A percentile compares a stretch with the other conserved stretches of the same genome.
These are phyloP conservation scores for Globisporangium ultimum DNA, from an alignment of 352 stramenopile genomes.

Conservation along the genomic window DNA sequence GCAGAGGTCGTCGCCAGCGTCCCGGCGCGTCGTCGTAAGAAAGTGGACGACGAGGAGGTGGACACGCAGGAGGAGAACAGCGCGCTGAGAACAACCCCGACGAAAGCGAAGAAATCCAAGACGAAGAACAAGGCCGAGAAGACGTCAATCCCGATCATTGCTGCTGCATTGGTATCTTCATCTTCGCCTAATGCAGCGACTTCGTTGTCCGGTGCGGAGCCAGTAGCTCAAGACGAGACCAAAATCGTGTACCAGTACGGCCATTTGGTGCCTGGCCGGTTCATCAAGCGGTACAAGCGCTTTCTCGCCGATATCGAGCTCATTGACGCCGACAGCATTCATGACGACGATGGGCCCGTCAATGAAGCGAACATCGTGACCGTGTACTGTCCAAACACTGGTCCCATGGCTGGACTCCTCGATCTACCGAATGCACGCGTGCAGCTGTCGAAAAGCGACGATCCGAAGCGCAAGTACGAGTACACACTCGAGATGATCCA, in stretches of 20 bases:
- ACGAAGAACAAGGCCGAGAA: not conserved
- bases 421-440: slow-evolving; percentile 60
- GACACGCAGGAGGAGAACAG: not conserved
- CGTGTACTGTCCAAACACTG: slow-evolving; percentile 84
- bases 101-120: not conserved
- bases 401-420: slow-evolving; percentile 77
- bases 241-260: slow-evolving; percentile 50
- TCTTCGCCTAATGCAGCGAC: slow-evolving; percentile 11
- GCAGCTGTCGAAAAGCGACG: slow-evolving; percentile 72
- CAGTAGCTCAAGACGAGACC: not conserved
- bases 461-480: slow-evolving; percentile 78
- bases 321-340: not conserved
- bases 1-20: too few relatives aligned
- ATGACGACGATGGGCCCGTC: not conserved
- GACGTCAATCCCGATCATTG: slow-evolving; percentile 2
- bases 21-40: not conserved
- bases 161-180: not conserved
- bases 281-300: slow-evolving; percentile 78
- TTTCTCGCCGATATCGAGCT: slow-evolving; percentile 82
- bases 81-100: not conserved
- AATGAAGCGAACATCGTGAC: slow-evolving; percentile 36
- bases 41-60: not conserved
- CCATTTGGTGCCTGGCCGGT: slow-evolving; percentile 43
- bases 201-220: too few relatives aligned
- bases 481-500: slow-evolving; percentile 86